Evolutionary conservation across 371 early-diverging fungal species (phyloP).

Genomic region (Mucor saturninus): DNA sequence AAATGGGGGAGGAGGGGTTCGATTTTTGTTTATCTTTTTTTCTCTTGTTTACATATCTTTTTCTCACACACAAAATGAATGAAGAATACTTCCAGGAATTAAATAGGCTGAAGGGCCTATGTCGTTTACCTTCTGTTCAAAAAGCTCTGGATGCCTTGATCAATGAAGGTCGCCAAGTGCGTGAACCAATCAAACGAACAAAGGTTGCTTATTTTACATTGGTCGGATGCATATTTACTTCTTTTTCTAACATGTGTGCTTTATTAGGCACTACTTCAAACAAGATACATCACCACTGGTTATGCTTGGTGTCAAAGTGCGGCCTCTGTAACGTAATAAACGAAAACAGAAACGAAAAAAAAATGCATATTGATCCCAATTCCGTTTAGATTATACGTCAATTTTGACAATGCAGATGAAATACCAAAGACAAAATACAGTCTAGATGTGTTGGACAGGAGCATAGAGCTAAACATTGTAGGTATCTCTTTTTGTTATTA

Average conservation of each 20-base stretch:
- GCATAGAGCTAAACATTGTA: conserved; percentile 19
- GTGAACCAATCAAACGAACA: conserved; percentile 14
- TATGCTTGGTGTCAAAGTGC: conserved; percentile 21
- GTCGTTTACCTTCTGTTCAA: conserved; percentile 8
- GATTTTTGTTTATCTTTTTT: not conserved
- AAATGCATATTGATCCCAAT: not conserved
- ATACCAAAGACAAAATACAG: not conserved
- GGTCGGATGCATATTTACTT: no score
- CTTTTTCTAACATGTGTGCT: not conserved
- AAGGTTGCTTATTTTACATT: conserved; percentile 6
- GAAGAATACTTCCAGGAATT: conserved; percentile 3
- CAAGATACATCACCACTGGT: conserved; percentile 12
- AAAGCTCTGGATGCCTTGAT: conserved; percentile 9
- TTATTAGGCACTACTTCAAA: conserved; percentile 14
- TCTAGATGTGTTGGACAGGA: conserved; percentile 8
- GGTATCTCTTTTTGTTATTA: not conserved
- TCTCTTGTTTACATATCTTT: not conserved
- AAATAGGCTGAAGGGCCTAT: not conserved
- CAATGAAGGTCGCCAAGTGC: not conserved
- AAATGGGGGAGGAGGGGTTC: no score
- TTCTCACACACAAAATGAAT: not conserved
- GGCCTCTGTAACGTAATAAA: conserved; percentile 6
- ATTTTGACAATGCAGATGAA: not conserved
- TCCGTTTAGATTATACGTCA: conserved; percentile 12
- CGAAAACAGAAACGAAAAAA: not conserved